Base-by-base conservation (phyloP, 2,329 filamentous ascomycete genomes). In the Fusarium sp. region DNA sequence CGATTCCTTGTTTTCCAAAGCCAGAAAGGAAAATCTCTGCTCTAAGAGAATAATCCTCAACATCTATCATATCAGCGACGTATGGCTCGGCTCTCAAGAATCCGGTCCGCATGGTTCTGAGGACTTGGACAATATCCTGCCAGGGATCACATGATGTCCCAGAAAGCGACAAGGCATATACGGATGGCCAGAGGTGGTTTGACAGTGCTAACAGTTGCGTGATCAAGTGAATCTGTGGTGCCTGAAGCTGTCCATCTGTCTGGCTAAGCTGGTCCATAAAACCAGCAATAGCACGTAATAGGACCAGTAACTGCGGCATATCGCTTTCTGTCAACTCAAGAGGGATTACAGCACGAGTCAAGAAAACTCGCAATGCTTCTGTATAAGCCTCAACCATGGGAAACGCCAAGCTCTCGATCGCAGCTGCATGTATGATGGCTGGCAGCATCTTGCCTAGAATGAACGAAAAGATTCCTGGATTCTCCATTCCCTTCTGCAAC, bases 361-460 rank as follows among this genome's bases (percentile, higher is more conserved):
- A 72, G 5, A 80, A 68, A 14, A 72, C 67, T 27, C 76, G 73
- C 10, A 87, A 59, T 3, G 83, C 84, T 27, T 78, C 77, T 22
- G 78, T 74, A 66, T 87, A 88, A 19, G 85, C 79, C 43, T 86
- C 81, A 8, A 88, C 67, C 46, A 88, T 71, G 15, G 83, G 77
- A 75, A 82, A 87, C 1, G 80, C 80, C 14, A 79, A 74, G 4
- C 71, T 71, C 13, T 73, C 75, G 9, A 72, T 65, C 13, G 77
- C 70, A 0, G 78, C 77, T 2, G 82, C 80, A 44, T 72, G 77
- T 14, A 87, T 73, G 6, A 85, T 78, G n/a, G 85, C 82, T 0
- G 87, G 86, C 4, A 89, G 67, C 84, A 88, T 87, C 48, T 80
- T 83, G 27, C 78, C 75, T 27, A 88, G 54, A 56, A 85, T 75